A percentile compares a stretch with the other conserved stretches of the same genome.
Evolutionary conservation across 495 filamentous ascomycete genomes (phyloP).

Genomic region (Acidomyces sp.): DNA sequence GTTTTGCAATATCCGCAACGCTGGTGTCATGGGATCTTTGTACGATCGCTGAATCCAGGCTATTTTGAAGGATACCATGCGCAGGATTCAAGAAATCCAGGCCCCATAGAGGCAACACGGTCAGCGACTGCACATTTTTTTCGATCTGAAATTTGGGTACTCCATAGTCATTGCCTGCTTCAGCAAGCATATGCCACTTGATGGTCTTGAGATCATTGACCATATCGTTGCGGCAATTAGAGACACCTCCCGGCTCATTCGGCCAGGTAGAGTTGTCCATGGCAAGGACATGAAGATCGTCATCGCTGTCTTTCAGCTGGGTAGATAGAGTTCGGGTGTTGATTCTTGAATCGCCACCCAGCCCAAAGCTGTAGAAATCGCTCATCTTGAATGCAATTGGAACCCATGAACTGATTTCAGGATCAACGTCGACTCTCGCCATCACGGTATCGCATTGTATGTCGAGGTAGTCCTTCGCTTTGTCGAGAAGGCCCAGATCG

Average conservation of each 20-base stretch:
- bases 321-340: slow-evolving; percentile 32
- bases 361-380: slow-evolving; percentile 51
- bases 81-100: slow-evolving; percentile 49
- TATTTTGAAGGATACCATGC: slow-evolving; percentile 51
- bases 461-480: slow-evolving; percentile 44
- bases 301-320: slow-evolving; percentile 37
- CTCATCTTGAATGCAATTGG: slow-evolving; percentile 48
- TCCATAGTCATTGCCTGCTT: slow-evolving; percentile 53
- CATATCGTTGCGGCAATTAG: slow-evolving; percentile 54
- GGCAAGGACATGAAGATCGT: slow-evolving; percentile 47
- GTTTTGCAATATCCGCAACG: slow-evolving; percentile 42
- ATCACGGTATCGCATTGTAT: slow-evolving; percentile 44
- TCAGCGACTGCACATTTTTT: slow-evolving; percentile 50
- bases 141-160: slow-evolving; percentile 55
- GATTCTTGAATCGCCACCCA: slow-evolving; percentile 45
- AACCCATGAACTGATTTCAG: slow-evolving; percentile 45
- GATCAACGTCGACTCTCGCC: slow-evolving; percentile 48
- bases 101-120: slow-evolving; percentile 54
- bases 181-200: slow-evolving; percentile 53
- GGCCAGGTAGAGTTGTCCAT: slow-evolving; percentile 55
- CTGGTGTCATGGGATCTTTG: slow-evolving; percentile 39
- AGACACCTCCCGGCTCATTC: slow-evolving; percentile 53
- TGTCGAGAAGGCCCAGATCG: slow-evolving; percentile 39
- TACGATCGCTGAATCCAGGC: slow-evolving; percentile 48
- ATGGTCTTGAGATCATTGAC: slow-evolving; percentile 50